phyloP scores from a whole-genome alignment of 1,284 basidiomycete species.

The Ustilago nuda region DNA sequence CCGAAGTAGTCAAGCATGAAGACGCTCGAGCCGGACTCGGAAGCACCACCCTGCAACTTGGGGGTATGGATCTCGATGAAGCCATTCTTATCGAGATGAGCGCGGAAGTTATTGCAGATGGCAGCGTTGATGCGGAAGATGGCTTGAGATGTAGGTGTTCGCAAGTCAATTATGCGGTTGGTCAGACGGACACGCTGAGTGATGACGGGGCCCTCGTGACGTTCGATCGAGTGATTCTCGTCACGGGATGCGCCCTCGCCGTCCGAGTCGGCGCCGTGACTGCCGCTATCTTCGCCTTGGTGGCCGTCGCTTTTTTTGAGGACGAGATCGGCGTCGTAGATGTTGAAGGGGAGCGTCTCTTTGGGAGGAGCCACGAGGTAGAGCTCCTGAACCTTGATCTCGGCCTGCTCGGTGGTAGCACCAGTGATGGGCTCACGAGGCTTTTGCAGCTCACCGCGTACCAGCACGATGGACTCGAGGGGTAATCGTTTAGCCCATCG shows the following conservation, averaged over 20 bases:
- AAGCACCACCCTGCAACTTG: conserved; percentile 65
- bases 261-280: conserved; percentile 24
- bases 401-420: conserved; percentile 55
- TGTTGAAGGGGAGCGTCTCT: conserved; percentile 62
- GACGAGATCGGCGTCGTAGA: conserved; percentile 62
- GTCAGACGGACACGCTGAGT: conserved; percentile 60
- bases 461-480: conserved; percentile 60
- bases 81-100: conserved; percentile 53
- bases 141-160: conserved; percentile 62
- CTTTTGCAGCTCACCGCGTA: conserved; percentile 56
- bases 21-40: conserved; percentile 63
- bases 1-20: conserved; percentile 68
- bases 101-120: conserved; percentile 61
- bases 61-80: conserved; percentile 67
- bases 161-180: conserved; percentile 64
- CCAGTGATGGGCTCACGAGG: conserved; percentile 60
- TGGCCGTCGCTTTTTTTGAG: conserved; percentile 47
- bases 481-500: conserved; percentile 62
- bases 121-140: conserved; percentile 65
- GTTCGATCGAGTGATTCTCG: conserved; percentile 40
- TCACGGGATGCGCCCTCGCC: conserved; percentile 25
- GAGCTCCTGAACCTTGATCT: conserved; percentile 60
- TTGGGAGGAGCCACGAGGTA: conserved; percentile 53
- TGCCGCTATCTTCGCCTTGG: conserved; percentile 27
- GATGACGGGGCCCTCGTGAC: conserved; percentile 46